Evolutionary conservation across 75 land plant genomes (phyloP).

Genomic region (Picea sitchensis): DNA sequence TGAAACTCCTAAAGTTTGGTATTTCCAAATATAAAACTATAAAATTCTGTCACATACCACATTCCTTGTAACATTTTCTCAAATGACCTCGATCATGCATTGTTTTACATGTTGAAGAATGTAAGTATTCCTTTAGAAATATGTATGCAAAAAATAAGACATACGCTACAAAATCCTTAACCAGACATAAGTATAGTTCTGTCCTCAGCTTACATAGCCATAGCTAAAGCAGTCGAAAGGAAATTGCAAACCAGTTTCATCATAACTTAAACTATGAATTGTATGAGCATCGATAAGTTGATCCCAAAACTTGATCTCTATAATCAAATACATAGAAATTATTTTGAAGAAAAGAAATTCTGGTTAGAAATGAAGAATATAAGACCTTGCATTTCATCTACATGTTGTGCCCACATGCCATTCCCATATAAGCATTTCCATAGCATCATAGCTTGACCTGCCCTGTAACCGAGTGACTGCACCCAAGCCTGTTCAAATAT

Average conservation of each 20-base stretch:
- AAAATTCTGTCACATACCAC: background rate
- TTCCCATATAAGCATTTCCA: constrained; percentile 87
- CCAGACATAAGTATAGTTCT: background rate
- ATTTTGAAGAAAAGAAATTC: background rate
- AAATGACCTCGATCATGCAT: background rate
- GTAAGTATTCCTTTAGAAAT: background rate
- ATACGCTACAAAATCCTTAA: background rate
- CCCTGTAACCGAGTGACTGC: constrained; percentile 68
- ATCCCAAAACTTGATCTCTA: constrained; percentile 1
- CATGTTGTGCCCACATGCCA: constrained; percentile 64
- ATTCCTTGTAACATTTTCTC: background rate
- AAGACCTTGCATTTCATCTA: constrained; percentile 64
- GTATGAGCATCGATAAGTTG: background rate
- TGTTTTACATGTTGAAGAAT: background rate
- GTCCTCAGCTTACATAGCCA: background rate
- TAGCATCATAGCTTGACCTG: constrained; percentile 76
- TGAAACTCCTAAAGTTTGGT: background rate
- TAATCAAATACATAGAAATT: background rate
- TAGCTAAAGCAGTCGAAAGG: background rate
- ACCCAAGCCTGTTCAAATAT: constrained; percentile 70
- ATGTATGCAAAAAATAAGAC: background rate
- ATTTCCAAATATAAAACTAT: background rate
- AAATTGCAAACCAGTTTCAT: background rate
- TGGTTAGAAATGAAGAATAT: background rate
- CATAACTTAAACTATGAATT: background rate